Evolutionary conservation across 2,329 filamentous ascomycete genomes (phyloP).

Genomic region (Penicillium rolfsii): DNA sequence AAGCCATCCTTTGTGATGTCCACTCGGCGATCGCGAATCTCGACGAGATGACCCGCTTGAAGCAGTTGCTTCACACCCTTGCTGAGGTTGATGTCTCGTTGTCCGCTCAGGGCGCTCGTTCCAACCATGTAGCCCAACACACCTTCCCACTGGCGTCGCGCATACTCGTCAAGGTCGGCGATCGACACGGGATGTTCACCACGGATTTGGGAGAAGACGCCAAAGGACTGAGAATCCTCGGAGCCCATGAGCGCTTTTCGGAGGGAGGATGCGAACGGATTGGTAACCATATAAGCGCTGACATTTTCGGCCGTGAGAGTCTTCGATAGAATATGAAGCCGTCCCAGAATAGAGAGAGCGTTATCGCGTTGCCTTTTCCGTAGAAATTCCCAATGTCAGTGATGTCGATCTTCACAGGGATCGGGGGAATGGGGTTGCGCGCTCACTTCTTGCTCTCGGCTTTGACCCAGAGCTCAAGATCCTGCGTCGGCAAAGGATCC

Average conservation of each 20-base stretch:
- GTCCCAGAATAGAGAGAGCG: slow-evolving; percentile 76
- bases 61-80: slow-evolving; percentile 83
- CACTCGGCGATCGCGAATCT: slow-evolving; percentile 58
- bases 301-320: slow-evolving; percentile 63
- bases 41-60: slow-evolving; percentile 77
- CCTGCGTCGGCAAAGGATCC: slow-evolving; percentile 72
- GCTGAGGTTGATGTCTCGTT: slow-evolving; percentile 60
- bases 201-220: slow-evolving; percentile 73
- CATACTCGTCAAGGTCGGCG: slow-evolving; percentile 78
- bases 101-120: slow-evolving; percentile 52
- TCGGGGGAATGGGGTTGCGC: background rate
- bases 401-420: background rate
- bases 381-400: slow-evolving; percentile 11
- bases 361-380: slow-evolving; percentile 75
- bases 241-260: slow-evolving; percentile 86
- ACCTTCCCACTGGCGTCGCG: slow-evolving; percentile 88
- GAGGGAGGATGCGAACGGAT: slow-evolving; percentile 81
- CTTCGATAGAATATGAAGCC: slow-evolving; percentile 82
- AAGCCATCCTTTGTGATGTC: slow-evolving; percentile 92
- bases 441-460: slow-evolving; percentile 62
- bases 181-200: slow-evolving; percentile 68
- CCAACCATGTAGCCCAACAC: slow-evolving; percentile 93
- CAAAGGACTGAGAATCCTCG: slow-evolving; percentile 84
- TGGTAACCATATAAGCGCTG: slow-evolving; percentile 74
- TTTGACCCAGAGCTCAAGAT: slow-evolving; percentile 85